Percentiles rank a stretch among this genome's conserved stretches.
These are phyloP conservation scores for Paecilomyces dactylethromorphus DNA, from an alignment of 2,329 filamentous ascomycete genomes.

Conservation along the genomic window DNA sequence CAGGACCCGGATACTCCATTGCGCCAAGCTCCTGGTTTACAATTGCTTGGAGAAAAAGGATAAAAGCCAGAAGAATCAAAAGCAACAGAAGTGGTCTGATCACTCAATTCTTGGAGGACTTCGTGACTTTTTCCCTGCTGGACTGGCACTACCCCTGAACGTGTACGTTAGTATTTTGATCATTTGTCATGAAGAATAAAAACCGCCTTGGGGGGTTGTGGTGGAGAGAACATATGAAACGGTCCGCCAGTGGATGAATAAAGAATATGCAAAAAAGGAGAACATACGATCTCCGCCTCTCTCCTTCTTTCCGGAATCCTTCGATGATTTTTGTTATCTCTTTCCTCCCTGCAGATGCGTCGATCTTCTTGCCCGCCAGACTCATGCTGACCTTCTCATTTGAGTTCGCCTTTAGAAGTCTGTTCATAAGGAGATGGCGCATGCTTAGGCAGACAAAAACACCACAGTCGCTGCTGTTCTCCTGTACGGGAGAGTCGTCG, in stretches of 20 bases:
- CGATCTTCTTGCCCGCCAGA: constrained; percentile 75
- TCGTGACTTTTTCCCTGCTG: constrained; percentile 3
- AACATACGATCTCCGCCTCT: constrained; percentile 70
- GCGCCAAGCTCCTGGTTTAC: neutral
- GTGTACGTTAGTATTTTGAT: neutral
- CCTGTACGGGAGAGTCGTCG: constrained; percentile 79
- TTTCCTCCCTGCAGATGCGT: constrained; percentile 72
- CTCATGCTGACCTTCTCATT: constrained; percentile 91
- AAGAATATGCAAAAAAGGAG: constrained; percentile 4
- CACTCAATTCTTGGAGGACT: constrained; percentile 8
- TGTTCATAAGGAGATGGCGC: constrained; percentile 83
- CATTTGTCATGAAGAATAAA: neutral
- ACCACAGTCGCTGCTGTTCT: constrained; percentile 88
- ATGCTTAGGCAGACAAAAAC: constrained; percentile 95
- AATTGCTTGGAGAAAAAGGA: neutral
- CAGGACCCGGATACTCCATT: neutral
- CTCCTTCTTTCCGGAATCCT: constrained; percentile 76
- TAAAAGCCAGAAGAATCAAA: neutral
- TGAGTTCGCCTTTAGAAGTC: constrained; percentile 70
- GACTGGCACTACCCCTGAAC: constrained; percentile 1
- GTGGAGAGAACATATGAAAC: neutral
- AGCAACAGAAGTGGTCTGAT: neutral
- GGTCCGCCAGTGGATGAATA: neutral
- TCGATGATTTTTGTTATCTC: constrained; percentile 91
- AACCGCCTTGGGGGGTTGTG: too few species aligned